Base-by-base conservation (phyloP, 176 grass and related monocot species). In the Musa itinerans region DNA sequence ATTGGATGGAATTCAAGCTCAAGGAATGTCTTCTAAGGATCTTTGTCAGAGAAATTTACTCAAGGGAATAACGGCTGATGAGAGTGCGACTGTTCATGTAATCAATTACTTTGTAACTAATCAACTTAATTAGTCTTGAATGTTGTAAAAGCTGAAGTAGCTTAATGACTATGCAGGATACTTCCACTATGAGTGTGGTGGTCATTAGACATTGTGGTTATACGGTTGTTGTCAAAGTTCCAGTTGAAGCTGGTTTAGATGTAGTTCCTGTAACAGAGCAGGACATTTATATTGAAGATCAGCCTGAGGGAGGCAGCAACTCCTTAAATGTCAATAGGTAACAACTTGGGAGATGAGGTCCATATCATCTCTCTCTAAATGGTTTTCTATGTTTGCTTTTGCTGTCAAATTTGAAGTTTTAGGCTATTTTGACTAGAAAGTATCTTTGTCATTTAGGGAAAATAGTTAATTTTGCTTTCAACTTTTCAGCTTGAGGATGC, bases 321-420 rank as follows among this genome's bases (percentile, higher is more conserved):
- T 88, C 95, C 76, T 83, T 98, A 56, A 98, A 98, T 76, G 90
- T 89, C 71, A 98, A 98, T 68, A 98, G 90, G 95, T 93, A 84
- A 25, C 70, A 71, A 64, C 11, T 72, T n/a, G 17, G 43, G 78
- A 69, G 74, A 55, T 73, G 9, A 82, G 11, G 7, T 66, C 17
- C 24, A 50, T 77, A 49, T 64, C 11, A 52, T n/a, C 10, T 52
- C 43, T 70, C 21, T 51, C 43, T 50, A 15, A n/a, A 70, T 52
- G 68, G 17, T 2, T 19, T 48, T 70, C 26, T 26, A 50, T 70
- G 19, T 19, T 17, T n/a, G 43, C 68, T 51, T 70, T 52, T 5
- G 34, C 8, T 11, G 7, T 9, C 43, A 50, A 50, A 11, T 24
- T 13, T 63, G 48, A 52, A 51, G n/a, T 13, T 55, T 67, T 14